These are phyloP conservation scores for Tolypocladium inflatum DNA, from an alignment of 2,329 filamentous ascomycete genomes.

Conservation along the genomic window DNA sequence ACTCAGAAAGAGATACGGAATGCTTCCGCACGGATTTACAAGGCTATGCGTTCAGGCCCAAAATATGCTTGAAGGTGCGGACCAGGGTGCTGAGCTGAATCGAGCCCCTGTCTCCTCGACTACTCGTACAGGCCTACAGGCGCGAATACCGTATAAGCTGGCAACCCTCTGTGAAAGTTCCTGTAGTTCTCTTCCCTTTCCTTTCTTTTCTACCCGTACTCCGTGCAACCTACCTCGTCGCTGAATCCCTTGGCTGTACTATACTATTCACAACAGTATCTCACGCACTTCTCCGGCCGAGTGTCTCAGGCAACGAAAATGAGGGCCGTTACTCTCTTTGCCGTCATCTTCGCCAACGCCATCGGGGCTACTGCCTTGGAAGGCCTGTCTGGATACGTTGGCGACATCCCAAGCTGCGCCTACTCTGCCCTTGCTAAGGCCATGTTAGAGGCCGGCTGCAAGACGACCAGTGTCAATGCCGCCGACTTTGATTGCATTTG, in stretches of 20 bases:
- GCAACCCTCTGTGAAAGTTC: neutral
- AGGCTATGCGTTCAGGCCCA: too few species aligned
- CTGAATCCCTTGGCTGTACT: neutral
- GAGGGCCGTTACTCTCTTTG: neutral
- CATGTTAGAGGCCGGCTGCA: neutral
- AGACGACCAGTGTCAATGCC: neutral
- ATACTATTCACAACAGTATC: neutral
- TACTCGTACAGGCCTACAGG: too few species aligned
- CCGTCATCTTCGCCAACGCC: neutral
- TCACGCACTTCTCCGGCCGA: neutral
- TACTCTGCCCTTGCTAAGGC: neutral
- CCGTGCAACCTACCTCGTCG: neutral
- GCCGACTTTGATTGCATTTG: neutral
- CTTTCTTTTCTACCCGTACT: too few species aligned
- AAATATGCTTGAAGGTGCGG: too few species aligned
- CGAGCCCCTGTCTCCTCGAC: neutral
- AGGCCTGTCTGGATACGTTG: neutral
- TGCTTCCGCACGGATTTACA: too few species aligned
- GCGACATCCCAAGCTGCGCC: neutral
- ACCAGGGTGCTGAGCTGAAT: neutral
- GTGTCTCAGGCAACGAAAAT: neutral
- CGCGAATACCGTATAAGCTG: neutral
- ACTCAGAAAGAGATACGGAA: too few species aligned
- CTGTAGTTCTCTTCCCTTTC: neutral
- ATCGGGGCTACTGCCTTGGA: neutral